phyloP scores from a whole-genome alignment of 1,139 yeast species.

The Kluyveromyces marxianus region DNA sequence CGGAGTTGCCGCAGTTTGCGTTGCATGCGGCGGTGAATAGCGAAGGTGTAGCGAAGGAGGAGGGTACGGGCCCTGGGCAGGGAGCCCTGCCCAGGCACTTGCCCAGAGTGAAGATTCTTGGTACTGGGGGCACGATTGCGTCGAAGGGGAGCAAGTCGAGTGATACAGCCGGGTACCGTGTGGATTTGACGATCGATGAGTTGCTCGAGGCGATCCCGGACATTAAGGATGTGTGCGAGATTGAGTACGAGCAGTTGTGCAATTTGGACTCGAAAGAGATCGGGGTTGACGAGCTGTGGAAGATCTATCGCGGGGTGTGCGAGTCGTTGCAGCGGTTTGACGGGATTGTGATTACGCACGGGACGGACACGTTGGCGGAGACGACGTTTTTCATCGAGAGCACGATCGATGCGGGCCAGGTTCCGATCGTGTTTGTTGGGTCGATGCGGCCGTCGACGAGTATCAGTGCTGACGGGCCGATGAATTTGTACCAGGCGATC shows the following conservation, averaged over 20 bases:
- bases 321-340: conserved; percentile 37
- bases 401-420: conserved; percentile 45
- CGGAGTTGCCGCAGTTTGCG: conserved; percentile 26
- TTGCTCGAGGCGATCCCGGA: conserved; percentile 54
- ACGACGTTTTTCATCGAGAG: conserved; percentile 61
- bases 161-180: conserved; percentile 62
- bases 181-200: conserved; percentile 59
- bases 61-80: conserved; percentile 2
- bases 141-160: conserved; percentile 50
- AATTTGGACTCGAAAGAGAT: conserved; percentile 62
- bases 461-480: conserved; percentile 64
- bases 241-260: conserved; percentile 58
- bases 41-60: conserved; percentile 6
- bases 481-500: conserved; percentile 65
- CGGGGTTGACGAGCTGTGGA: conserved; percentile 34
- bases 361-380: conserved; percentile 67
- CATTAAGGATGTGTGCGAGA: conserved; percentile 46
- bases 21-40: conserved; percentile 11
- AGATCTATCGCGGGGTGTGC: conserved; percentile 38
- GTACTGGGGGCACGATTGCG: conserved; percentile 72
- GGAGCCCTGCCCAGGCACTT: conserved; percentile 14
- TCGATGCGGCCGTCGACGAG: conserved; percentile 69
- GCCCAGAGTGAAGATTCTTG: conserved; percentile 48
- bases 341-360: conserved; percentile 59
- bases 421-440: conserved; percentile 63